A percentile compares a stretch with the other conserved stretches of the same genome.
These are phyloP conservation scores for Creolimax fragrantissima DNA, from an alignment of 78 protist species.

Conservation along the genomic window DNA sequence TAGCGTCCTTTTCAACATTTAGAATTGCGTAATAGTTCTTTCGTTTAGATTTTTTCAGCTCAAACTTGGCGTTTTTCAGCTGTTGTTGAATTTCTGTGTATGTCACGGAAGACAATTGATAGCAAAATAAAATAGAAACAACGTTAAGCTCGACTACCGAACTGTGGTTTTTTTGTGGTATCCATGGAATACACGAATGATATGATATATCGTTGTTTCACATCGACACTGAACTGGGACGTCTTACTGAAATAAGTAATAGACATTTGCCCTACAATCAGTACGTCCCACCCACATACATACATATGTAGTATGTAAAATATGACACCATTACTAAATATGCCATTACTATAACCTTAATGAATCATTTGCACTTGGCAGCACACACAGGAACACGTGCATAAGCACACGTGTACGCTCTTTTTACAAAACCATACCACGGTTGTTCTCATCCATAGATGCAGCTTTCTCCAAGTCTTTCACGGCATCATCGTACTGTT, in stretches of 20 bases:
- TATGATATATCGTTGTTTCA: too few relatives aligned
- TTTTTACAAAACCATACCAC: neutral
- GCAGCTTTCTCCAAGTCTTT: neutral
- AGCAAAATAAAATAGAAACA: neutral
- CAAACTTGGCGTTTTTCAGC: neutral
- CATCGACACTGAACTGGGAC: too few relatives aligned
- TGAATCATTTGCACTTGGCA: too few relatives aligned
- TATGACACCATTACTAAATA: neutral
- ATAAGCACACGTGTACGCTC: too few relatives aligned
- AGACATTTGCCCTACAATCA: too few relatives aligned
- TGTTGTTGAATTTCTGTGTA: neutral
- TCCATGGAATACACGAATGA: too few relatives aligned
- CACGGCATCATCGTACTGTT: conserved; percentile 19
- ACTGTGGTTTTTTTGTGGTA: too few relatives aligned
- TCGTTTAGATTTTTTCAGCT: conserved; percentile 11
- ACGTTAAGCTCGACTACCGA: too few relatives aligned
- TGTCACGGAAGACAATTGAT: neutral
- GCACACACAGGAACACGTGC: too few relatives aligned
- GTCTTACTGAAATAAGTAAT: too few relatives aligned
- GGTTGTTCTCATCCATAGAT: neutral
- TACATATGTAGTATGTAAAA: neutral
- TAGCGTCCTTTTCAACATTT: conserved; percentile 11
- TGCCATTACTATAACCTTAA: too few relatives aligned
- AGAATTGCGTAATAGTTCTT: conserved; percentile 40
- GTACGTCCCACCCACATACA: too few relatives aligned